Evolutionary conservation across 176 grass and related monocot species (phyloP).

Genomic region (Chrysopogon serrulatus): DNA sequence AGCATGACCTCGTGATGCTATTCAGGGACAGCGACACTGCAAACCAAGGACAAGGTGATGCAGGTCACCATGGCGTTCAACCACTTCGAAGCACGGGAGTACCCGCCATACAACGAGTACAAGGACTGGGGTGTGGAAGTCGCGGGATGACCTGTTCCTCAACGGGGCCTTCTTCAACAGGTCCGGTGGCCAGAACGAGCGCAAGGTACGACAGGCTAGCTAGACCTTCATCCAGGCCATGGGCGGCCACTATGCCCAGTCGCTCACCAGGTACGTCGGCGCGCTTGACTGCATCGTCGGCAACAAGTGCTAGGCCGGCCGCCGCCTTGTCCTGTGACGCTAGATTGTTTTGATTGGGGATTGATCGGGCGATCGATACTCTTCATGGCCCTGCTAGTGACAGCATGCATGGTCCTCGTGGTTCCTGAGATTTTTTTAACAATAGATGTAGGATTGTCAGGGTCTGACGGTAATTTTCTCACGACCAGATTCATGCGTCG

Average conservation of each 20-base stretch:
- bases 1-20: constrained; percentile 71
- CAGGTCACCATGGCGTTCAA: constrained; percentile 83
- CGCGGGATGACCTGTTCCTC: constrained; percentile 47
- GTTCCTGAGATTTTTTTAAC: too few species aligned
- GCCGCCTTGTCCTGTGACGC: too few species aligned
- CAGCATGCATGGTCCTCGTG: background rate
- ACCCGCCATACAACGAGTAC: constrained; percentile 39
- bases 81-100: constrained; percentile 80
- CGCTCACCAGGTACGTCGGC: background rate
- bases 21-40: constrained; percentile 58
- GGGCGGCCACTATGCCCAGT: background rate
- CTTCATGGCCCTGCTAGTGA: too few species aligned
- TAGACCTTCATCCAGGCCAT: background rate
- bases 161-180: constrained; percentile 79
- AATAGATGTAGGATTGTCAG: too few species aligned
- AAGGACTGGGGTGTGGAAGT: constrained; percentile 79
- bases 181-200: constrained; percentile 35
- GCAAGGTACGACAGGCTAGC: background rate
- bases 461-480: too few species aligned
- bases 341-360: too few species aligned
- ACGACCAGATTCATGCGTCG: too few species aligned
- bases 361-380: too few species aligned
- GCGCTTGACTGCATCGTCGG: background rate
- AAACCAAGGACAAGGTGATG: constrained; percentile 43
- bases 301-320: background rate